A percentile compares a stretch with the other conserved stretches of the same genome.
phyloP scores from a whole-genome alignment of 2,329 filamentous ascomycete genomes.

The Annulohypoxylon truncatum region DNA sequence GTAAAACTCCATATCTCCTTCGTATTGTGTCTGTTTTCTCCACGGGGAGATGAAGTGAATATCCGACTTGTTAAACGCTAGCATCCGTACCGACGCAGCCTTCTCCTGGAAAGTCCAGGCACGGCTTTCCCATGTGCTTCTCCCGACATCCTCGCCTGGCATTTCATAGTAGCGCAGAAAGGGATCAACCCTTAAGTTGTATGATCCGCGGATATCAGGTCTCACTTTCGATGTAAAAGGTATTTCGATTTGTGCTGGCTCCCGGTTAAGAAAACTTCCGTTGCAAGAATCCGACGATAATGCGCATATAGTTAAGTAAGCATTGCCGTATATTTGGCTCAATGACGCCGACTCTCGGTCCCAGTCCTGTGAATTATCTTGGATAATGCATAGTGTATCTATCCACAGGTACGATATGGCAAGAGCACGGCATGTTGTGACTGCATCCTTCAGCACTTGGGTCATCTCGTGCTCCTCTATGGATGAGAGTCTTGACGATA shows the following conservation, averaged over 20 bases:
- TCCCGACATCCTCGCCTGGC: neutral
- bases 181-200: neutral
- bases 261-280: neutral
- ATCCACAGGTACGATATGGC: slow-evolving; percentile 2
- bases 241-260: neutral
- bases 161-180: neutral
- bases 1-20: too few species aligned
- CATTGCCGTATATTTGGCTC: neutral
- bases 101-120: neutral
- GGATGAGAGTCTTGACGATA: neutral
- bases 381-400: slow-evolving; percentile 6
- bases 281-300: neutral
- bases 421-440: slow-evolving; percentile 8
- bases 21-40: neutral
- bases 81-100: neutral
- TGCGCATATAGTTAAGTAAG: neutral
- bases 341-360: neutral
- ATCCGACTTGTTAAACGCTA: neutral
- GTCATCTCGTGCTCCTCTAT: slow-evolving; percentile 7
- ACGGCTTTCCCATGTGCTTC: neutral
- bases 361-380: neutral
- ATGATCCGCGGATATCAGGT: neutral
- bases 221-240: neutral
- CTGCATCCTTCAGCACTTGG: neutral
- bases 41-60: neutral